phyloP scores from a whole-genome alignment of 352 stramenopile species.

The Phytopythium cucurbitacearum region DNA sequence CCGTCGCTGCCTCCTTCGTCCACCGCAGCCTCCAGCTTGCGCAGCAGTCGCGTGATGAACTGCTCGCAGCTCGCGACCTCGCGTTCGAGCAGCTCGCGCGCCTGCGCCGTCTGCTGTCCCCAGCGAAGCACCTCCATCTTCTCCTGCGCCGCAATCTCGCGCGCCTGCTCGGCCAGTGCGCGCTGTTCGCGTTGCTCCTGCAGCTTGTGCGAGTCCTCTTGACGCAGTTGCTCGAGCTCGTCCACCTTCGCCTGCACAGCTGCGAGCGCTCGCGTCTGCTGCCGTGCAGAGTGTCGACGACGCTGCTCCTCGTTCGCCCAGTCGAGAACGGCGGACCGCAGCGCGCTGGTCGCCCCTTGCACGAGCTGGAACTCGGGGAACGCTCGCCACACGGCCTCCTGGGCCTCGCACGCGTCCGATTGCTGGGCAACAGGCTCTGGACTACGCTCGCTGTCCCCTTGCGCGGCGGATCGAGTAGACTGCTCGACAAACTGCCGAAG shows the following conservation, averaged over 20 bases:
- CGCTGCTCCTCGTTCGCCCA: conserved; percentile 50
- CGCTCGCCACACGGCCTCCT: conserved; percentile 1
- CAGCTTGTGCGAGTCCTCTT: conserved; percentile 28
- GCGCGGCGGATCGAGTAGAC: conserved; percentile 11
- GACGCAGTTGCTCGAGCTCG: conserved; percentile 39
- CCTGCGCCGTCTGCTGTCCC: conserved; percentile 52
- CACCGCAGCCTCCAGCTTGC: background rate
- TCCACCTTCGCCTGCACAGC: conserved; percentile 14
- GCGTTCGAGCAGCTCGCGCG: conserved; percentile 35
- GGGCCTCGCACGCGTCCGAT: too few relatives aligned
- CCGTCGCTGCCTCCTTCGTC: background rate
- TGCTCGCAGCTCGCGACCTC: conserved; percentile 28
- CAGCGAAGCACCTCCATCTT: conserved; percentile 60
- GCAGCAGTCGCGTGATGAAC: conserved; percentile 1
- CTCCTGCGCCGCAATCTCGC: conserved; percentile 56
- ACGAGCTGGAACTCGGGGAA: conserved; percentile 43
- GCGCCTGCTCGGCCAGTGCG: conserved; percentile 43
- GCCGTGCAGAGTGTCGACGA: conserved; percentile 20
- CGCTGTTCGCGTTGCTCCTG: conserved; percentile 40
- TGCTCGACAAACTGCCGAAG: conserved; percentile 45
- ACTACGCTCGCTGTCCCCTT: background rate
- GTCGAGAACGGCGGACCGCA: conserved; percentile 47
- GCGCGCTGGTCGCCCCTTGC: conserved; percentile 33
- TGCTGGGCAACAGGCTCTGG: too few relatives aligned
- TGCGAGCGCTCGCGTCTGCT: conserved; percentile 32